phyloP scores from a whole-genome alignment of 2,329 filamentous ascomycete species.

The Aaosphaeria arxii region DNA sequence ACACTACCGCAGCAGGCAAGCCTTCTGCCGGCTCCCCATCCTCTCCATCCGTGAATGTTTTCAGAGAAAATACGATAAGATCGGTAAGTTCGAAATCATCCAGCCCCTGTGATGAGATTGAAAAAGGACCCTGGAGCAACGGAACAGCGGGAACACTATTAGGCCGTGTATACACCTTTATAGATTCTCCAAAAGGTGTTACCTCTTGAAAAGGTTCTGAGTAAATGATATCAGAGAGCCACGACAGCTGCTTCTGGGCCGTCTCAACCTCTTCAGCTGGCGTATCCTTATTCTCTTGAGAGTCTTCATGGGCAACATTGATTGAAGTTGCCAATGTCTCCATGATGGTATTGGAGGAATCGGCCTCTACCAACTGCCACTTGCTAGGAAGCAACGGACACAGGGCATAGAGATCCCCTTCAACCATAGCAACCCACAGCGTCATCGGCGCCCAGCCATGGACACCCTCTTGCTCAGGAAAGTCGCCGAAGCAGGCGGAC shows the following conservation, averaged over 20 bases:
- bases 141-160: conserved; percentile 54
- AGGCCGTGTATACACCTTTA: conserved; percentile 57
- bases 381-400: conserved; percentile 85
- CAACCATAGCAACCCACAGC: conserved; percentile 92
- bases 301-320: conserved; percentile 58
- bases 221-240: conserved; percentile 48
- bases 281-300: conserved; percentile 31
- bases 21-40: conserved; percentile 48
- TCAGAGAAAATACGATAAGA: conserved; percentile 54
- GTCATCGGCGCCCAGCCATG: conserved; percentile 90
- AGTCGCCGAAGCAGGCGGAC: conserved; percentile 82
- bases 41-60: conserved; percentile 50
- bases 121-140: conserved; percentile 61
- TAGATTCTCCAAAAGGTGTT: conserved; percentile 38
- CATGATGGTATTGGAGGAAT: conserved; percentile 62
- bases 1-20: conserved; percentile 56
- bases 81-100: conserved; percentile 59
- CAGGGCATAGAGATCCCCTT: conserved; percentile 88
- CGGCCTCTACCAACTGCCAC: conserved; percentile 61
- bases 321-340: conserved; percentile 81
- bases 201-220: conserved; percentile 49
- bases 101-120: conserved; percentile 38
- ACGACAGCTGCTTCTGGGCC: conserved; percentile 56
- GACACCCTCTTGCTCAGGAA: conserved; percentile 52
- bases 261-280: conserved; percentile 42